These are phyloP conservation scores for Colletotrichum spinosum DNA, from an alignment of 2,329 filamentous ascomycete genomes.

Conservation along the genomic window DNA sequence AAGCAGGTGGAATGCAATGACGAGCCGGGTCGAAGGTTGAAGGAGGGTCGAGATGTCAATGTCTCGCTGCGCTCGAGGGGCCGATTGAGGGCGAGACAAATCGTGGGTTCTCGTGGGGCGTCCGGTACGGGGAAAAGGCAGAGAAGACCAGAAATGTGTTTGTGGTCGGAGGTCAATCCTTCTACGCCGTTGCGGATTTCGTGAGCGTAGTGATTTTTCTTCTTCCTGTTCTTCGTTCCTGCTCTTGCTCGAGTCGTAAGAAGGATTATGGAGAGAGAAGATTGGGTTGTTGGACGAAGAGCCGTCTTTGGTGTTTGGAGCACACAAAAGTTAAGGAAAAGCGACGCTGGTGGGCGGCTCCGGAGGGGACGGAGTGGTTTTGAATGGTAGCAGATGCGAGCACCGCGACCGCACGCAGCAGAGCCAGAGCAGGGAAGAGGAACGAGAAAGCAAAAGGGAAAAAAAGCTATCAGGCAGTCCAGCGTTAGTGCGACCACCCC, in stretches of 20 bases:
- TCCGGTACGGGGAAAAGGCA: constrained; percentile 11
- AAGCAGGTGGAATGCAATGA: constrained; percentile 35
- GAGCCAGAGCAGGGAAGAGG: constrained; percentile 1
- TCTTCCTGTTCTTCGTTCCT: constrained; percentile 14
- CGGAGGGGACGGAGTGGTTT: constrained; percentile 38
- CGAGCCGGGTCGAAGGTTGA: constrained; percentile 9
- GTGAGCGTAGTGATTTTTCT: constrained; percentile 10
- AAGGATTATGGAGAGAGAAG: background rate
- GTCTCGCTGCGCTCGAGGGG: constrained; percentile 7
- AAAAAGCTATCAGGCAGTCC: constrained; percentile 34
- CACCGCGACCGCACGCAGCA: constrained; percentile 33
- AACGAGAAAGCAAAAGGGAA: background rate
- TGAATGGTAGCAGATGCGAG: constrained; percentile 34
- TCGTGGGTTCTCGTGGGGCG: constrained; percentile 29
- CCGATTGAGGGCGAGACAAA: constrained; percentile 20
- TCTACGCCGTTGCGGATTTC: constrained; percentile 12
- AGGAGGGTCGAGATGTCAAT: constrained; percentile 19
- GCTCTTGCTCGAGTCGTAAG: constrained; percentile 24
- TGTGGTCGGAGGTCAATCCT: constrained; percentile 31
- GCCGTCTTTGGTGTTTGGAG: constrained; percentile 36
- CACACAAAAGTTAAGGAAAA: constrained; percentile 35
- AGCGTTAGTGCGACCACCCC: constrained; percentile 11
- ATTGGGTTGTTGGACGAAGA: constrained; percentile 14
- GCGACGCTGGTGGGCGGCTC: constrained; percentile 26
- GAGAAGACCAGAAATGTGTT: constrained; percentile 27